These are phyloP conservation scores for Phytophthora citrophthora DNA, from an alignment of 352 stramenopile species.

Conservation along the genomic window DNA sequence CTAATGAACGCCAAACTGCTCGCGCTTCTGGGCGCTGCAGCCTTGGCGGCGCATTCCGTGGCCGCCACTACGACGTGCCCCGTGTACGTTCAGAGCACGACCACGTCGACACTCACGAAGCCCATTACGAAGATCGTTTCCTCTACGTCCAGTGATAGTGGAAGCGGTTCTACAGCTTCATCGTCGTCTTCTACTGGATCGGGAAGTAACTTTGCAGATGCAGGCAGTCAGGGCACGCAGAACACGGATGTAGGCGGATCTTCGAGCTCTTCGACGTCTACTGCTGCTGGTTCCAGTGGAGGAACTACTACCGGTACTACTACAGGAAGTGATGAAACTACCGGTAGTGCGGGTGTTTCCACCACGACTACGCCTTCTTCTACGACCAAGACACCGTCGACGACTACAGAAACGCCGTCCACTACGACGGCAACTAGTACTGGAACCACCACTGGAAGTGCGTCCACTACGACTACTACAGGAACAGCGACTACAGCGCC, in stretches of 20 bases:
- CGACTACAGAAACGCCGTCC: slow-evolving; percentile 14
- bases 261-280: slow-evolving; percentile 18
- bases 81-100: slow-evolving; percentile 62
- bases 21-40: slow-evolving; percentile 36
- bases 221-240: slow-evolving; percentile 19
- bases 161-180: slow-evolving; percentile 29
- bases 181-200: slow-evolving; percentile 19
- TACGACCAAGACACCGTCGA: slow-evolving; percentile 30
- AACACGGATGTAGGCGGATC: slow-evolving; percentile 30
- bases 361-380: slow-evolving; percentile 29
- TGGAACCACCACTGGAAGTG: slow-evolving; percentile 20
- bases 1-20: slow-evolving; percentile 31
- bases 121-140: slow-evolving; percentile 59
- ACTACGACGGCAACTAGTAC: slow-evolving; percentile 15
- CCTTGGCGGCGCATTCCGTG: slow-evolving; percentile 31
- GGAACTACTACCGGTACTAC: slow-evolving; percentile 27
- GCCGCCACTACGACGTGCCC: slow-evolving; percentile 55
- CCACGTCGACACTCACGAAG: slow-evolving; percentile 65
- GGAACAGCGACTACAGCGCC: slow-evolving; percentile 2
- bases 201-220: slow-evolving; percentile 23
- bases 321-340: slow-evolving; percentile 19
- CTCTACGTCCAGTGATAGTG: slow-evolving; percentile 31
- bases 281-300: slow-evolving; percentile 22
- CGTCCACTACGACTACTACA: slow-evolving; percentile 31
- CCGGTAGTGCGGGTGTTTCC: slow-evolving; percentile 22